Conservation (phyloP, 352 stramenopile genomes). For the Peronospora destructor region DNA sequence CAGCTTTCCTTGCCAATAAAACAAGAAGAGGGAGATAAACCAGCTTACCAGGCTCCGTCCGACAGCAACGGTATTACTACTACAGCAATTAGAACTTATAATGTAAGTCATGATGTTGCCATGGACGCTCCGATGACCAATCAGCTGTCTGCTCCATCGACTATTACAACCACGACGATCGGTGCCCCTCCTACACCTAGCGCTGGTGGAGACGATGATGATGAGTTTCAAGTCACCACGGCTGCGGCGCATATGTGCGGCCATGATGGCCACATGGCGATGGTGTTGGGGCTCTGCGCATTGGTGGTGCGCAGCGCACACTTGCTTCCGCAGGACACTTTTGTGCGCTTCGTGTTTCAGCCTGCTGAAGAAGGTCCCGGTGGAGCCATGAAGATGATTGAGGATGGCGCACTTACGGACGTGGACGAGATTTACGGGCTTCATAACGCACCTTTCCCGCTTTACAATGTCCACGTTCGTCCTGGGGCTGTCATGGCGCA, state of each 20-base stretch:
- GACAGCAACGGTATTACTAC: constrained; percentile 7
- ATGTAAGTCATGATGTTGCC: constrained; percentile 17
- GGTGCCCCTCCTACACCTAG: constrained; percentile 28
- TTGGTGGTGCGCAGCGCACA: constrained; percentile 68
- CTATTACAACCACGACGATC: constrained; percentile 23
- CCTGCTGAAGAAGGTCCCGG: constrained; percentile 91
- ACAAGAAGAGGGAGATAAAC: constrained; percentile 1
- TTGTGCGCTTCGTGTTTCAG: constrained; percentile 93
- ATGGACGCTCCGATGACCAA: constrained; percentile 13
- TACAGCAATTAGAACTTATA: constrained; percentile 3
- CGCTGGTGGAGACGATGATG: constrained; percentile 26
- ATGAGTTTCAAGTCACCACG: constrained; percentile 20
- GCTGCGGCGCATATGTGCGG: constrained; percentile 89
- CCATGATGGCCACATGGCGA: constrained; percentile 93
- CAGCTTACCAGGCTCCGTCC: not conserved
- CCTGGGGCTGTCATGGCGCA: constrained; percentile 89
- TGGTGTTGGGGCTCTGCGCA: constrained; percentile 87
- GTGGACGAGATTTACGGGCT: constrained; percentile 91
- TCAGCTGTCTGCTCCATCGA: constrained; percentile 18
- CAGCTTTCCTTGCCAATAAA: constrained; percentile 13
- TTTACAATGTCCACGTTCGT: constrained; percentile 85
- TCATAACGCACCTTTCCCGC: constrained; percentile 86
- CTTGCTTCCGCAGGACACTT: constrained; percentile 58
- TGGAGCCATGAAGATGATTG: constrained; percentile 89
- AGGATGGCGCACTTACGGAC: constrained; percentile 85